Evolutionary conservation across 139 green algal genomes (phyloP), one percentile per base, ranked within the genome.

Genomic region (Coelastrella sp.): DNA sequence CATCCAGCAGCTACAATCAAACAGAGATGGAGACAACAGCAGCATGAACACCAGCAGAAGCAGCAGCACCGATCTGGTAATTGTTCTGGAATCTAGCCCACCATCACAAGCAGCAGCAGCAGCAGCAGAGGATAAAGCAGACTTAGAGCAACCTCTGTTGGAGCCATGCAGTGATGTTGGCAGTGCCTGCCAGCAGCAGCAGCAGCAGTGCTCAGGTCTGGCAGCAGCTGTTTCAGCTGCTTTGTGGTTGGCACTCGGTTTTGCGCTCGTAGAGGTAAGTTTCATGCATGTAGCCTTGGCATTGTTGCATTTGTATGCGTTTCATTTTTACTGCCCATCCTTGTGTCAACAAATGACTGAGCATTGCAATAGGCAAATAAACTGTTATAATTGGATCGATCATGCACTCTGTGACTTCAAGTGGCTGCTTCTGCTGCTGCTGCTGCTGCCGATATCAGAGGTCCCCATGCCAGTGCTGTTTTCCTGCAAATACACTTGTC

Each of bases 181-280:
- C 78, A 83, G 35, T 22, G n/a, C 12, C 70, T 25, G 17, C 20
- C 8, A 25, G 82, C 82, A 63, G 58, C 61, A 78, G 82, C 82
- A 61, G 61, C 61, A 70, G 57, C 19, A 68, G 58, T 35, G 6
- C 20, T 6, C 49, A 70, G 49, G 14, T 8, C 84, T 89, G 22
- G 68, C 84, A 19, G 68, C 70, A 59, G 84, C 84, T 70, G 84
- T 82, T n/a, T 89, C 84, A 7, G 20, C 84, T 19, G 84, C 84
- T 12, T 17, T 89, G 17, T 56, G 61, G 35, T 57, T 89, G 19
- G 84, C 84, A 20, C 63, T 89, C 3, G 63, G 68, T 4, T 89
- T 89, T 22, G 68, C 68, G 8, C 12, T 89, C 3, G 8, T 89
- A 9, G 68, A 89, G 84, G 84, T 88, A 35, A 59, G 60, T 7